A percentile compares a stretch with the other conserved stretches of the same genome.
Evolutionary conservation across 1,284 basidiomycete species (phyloP).

Genomic region (Tilletiaria anomala): DNA sequence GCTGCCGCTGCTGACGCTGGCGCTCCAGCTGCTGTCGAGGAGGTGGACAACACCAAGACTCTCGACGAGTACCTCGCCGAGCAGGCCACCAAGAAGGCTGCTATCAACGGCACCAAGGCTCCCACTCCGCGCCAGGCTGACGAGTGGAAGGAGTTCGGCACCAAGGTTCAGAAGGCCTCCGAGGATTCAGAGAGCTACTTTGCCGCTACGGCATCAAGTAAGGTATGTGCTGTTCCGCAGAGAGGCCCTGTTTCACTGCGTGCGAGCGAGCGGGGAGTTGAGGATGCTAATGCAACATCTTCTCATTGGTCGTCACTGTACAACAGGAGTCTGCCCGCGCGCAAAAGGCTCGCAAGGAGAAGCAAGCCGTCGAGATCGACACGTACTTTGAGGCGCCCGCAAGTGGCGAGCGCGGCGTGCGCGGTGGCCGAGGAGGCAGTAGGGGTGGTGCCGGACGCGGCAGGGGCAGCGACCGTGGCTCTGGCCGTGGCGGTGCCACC

Average conservation of each 20-base stretch:
- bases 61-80: conserved; percentile 63
- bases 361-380: conserved; percentile 11
- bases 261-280: too few species aligned
- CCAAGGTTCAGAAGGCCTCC: conserved; percentile 20
- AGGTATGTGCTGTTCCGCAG: conserved; percentile 7
- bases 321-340: too few species aligned
- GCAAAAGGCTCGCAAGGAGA: conserved; percentile 8
- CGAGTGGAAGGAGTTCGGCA: conserved; percentile 22
- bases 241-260: too few species aligned
- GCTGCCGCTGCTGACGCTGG: conserved; percentile 41
- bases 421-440: conserved; percentile 14
- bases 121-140: conserved; percentile 17
- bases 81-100: conserved; percentile 45
- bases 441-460: conserved; percentile 15
- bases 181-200: conserved; percentile 29
- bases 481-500: conserved; percentile 14
- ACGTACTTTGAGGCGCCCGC: conserved; percentile 8
- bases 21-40: conserved; percentile 50
- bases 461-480: conserved; percentile 20
- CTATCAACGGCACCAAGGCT: conserved; percentile 20
- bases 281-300: conserved; percentile 10
- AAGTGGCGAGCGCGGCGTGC: conserved; percentile 6
- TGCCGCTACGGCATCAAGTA: conserved; percentile 1
- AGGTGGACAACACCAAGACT: conserved; percentile 83
- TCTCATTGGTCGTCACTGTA: not conserved